These are phyloP conservation scores for Moesziomyces parantarcticus DNA, from an alignment of 1,284 basidiomycete genomes.

Conservation along the genomic window DNA sequence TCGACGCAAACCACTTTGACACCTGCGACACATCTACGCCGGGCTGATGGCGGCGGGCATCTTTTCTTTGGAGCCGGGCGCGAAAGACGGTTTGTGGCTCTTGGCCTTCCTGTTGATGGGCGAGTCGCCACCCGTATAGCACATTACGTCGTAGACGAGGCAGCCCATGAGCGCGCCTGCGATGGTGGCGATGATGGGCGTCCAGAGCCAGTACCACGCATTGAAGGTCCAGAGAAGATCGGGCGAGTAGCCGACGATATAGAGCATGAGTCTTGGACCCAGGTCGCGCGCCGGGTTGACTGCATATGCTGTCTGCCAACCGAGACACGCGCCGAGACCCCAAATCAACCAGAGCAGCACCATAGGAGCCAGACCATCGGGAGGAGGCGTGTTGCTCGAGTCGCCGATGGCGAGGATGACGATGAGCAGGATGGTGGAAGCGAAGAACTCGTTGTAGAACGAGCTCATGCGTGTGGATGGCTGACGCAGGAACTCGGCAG, in stretches of 20 bases:
- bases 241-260: slow-evolving; percentile 74
- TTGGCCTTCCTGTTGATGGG: slow-evolving; percentile 50
- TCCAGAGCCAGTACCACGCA: slow-evolving; percentile 83
- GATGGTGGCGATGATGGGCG: slow-evolving; percentile 69
- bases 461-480: slow-evolving; percentile 42
- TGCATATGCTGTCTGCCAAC: slow-evolving; percentile 75
- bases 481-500: slow-evolving; percentile 47
- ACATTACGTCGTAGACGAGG: slow-evolving; percentile 67
- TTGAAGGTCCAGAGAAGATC: slow-evolving; percentile 69
- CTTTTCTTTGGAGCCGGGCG: slow-evolving; percentile 34
- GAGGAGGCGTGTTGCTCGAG: slow-evolving; percentile 71
- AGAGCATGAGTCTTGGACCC: slow-evolving; percentile 74
- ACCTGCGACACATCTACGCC: slow-evolving; percentile 13
- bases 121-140: slow-evolving; percentile 68
- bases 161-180: slow-evolving; percentile 67
- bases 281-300: slow-evolving; percentile 77
- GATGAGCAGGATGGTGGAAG: slow-evolving; percentile 53
- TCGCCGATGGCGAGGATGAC: slow-evolving; percentile 52
- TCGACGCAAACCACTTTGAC: too few relatives aligned
- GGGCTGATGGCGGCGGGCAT: slow-evolving; percentile 42
- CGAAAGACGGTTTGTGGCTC: slow-evolving; percentile 3
- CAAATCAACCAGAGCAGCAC: slow-evolving; percentile 73
- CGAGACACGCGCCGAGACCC: slow-evolving; percentile 73
- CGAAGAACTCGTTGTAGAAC: slow-evolving; percentile 58
- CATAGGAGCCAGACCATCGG: slow-evolving; percentile 73